Base-by-base conservation (phyloP, 257 asterid genomes). In the Ophiorrhiza pumila region DNA sequence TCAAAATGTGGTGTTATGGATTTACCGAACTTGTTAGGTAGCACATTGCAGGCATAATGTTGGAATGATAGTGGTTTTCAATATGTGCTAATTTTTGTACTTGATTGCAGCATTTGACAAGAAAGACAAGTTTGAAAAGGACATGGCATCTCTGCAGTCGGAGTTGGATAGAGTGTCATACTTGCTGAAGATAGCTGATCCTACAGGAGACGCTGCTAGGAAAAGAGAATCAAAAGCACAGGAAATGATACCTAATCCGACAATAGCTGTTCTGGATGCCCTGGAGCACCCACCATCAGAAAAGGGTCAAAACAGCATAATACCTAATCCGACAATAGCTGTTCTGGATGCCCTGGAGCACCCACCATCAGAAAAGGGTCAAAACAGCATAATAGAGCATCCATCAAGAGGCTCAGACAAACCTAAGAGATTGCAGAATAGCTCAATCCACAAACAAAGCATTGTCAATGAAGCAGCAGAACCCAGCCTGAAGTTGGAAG, bases 151-250 rank as follows among this genome's bases (percentile, higher is more conserved):
- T 69, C 95, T 95, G 63, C 88, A 90, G 74, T 85, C 92, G 7
- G 95, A 95, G 85, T 77, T 92, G 85, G 96, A 92, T 77, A 88
- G 94, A 83, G 86, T 92, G 71, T 82, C 86, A 10, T 91, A 87
- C 89, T 90, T 95, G 90, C 86, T 95, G 81, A 90, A 74, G 83
- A 84, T 95, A 73, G 99, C 99, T 39, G 99, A 95, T 83, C 99
- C 99, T 17, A 66, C 86, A 0, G 99, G 96, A 77, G 99, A 87
- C 85, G 98, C 97, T 67, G 88, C 89, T 46, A 83, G 69, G 79
- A 87, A 80, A 81, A 86, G 91, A 83, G 90, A 85, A 76, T 53
- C 84, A 20, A 72, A 77, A 74, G 86, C 71, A 69, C 84, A 74
- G 69, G 84, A 81, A 25, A 91, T 87, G 74, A 32, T 69, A 29